Percentiles rank a stretch among this genome's conserved stretches.
phyloP scores from a whole-genome alignment of 768 basidiomycete genomes.

The Pholiota microspora region DNA sequence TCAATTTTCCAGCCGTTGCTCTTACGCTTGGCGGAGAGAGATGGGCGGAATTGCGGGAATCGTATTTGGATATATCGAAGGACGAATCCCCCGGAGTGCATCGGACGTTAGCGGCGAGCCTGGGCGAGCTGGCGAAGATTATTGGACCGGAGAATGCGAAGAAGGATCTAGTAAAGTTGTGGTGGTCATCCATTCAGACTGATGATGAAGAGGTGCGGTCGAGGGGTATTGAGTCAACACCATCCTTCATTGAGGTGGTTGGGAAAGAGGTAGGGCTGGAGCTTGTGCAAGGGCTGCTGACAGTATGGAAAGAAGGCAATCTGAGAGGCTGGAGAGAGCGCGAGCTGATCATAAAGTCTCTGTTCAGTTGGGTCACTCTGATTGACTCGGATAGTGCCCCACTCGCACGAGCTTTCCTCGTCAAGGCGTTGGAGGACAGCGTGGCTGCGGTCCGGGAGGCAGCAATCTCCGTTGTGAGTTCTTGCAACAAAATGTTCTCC shows the following conservation, averaged over 20 bases:
- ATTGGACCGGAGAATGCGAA: conserved; percentile 69
- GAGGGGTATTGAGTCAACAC: conserved; percentile 68
- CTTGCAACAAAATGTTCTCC: neutral
- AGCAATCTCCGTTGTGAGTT: conserved; percentile 63
- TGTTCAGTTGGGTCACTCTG: conserved; percentile 46
- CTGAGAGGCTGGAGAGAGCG: conserved; percentile 79
- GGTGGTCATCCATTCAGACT: conserved; percentile 55
- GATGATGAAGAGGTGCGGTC: conserved; percentile 71
- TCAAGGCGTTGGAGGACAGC: conserved; percentile 65
- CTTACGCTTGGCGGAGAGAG: conserved; percentile 73
- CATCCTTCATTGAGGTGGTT: conserved; percentile 54
- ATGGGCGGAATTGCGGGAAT: conserved; percentile 71
- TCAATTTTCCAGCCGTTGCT: conserved; percentile 90
- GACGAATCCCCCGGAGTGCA: conserved; percentile 63
- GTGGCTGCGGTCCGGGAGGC: conserved; percentile 86
- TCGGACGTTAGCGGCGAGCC: conserved; percentile 79
- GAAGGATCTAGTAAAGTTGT: conserved; percentile 69
- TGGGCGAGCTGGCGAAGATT: conserved; percentile 87
- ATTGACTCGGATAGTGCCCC: conserved; percentile 41
- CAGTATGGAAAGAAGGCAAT: conserved; percentile 54
- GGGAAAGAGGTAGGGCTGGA: conserved; percentile 42
- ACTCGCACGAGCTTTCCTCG: conserved; percentile 53
- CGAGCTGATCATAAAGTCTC: conserved; percentile 58
- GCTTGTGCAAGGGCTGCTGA: conserved; percentile 45
- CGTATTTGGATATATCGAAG: conserved; percentile 66